A percentile compares a stretch with the other conserved stretches of the same genome.
These are phyloP conservation scores for Colletotrichum eremochloae DNA, from an alignment of 2,329 filamentous ascomycete genomes.

Conservation along the genomic window DNA sequence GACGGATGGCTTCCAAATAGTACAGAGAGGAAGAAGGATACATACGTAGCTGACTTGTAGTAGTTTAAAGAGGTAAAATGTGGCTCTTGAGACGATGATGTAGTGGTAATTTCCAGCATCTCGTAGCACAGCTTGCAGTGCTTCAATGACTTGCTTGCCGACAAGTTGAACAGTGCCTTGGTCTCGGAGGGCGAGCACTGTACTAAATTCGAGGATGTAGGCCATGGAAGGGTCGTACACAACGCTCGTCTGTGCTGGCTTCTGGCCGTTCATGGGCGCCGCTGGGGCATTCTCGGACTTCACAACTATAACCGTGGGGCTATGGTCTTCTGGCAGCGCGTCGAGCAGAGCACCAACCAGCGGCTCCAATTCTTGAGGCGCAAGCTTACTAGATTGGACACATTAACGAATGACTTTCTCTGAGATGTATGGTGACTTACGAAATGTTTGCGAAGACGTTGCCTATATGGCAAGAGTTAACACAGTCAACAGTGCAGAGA, in stretches of 20 bases:
- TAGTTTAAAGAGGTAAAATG: conserved; percentile 88
- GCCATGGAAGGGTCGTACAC: conserved; percentile 88
- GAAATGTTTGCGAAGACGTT: conserved; percentile 86
- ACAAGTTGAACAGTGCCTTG: conserved; percentile 77
- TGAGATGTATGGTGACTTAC: conserved; percentile 61
- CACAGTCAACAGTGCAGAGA: conserved; percentile 91
- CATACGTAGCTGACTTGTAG: conserved; percentile 88
- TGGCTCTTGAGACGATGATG: conserved; percentile 84
- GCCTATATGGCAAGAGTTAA: conserved; percentile 88
- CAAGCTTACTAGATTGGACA: conserved; percentile 53
- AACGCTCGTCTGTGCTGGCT: conserved; percentile 65
- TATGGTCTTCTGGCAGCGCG: conserved; percentile 86
- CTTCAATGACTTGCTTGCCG: conserved; percentile 84
- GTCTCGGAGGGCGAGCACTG: conserved; percentile 83
- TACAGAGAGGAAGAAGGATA: conserved; percentile 38
- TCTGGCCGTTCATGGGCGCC: conserved; percentile 72
- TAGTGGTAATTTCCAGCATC: conserved; percentile 84
- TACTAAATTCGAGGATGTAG: conserved; percentile 92
- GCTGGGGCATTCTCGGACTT: conserved; percentile 84
- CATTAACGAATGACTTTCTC: conserved; percentile 24
- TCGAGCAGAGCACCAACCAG: conserved; percentile 79
- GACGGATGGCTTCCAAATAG: conserved; percentile 46
- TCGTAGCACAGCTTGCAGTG: conserved; percentile 84
- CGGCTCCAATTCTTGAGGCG: conserved; percentile 52
- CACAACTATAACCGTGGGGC: conserved; percentile 85